These are phyloP conservation scores for Uronychia binucleata DNA, from an alignment of 73 alveolate genomes.

Conservation along the genomic window DNA sequence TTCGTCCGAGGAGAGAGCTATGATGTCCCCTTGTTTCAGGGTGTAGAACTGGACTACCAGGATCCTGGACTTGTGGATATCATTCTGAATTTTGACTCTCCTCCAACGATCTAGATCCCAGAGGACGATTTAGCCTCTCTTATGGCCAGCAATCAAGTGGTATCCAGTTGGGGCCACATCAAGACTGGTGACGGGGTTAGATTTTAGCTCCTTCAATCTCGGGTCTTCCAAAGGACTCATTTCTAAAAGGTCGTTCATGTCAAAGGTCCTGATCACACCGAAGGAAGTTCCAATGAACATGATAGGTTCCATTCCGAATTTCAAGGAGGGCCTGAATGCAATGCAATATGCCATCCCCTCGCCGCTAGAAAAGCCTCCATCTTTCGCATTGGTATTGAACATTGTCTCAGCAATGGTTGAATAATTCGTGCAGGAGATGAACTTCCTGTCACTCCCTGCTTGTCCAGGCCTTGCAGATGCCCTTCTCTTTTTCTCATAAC, in stretches of 20 bases:
- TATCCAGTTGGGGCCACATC: constrained; percentile 25
- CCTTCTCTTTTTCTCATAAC: not conserved
- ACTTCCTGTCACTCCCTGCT: constrained; percentile 6
- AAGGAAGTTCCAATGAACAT: constrained; percentile 34
- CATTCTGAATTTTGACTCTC: constrained; percentile 18
- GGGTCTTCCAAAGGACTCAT: constrained; percentile 14
- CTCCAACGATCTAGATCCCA: constrained; percentile 24
- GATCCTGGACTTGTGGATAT: constrained; percentile 17
- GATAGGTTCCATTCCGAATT: constrained; percentile 10
- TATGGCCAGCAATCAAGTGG: constrained; percentile 29
- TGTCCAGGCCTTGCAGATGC: constrained; percentile 1
- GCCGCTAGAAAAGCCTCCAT: not conserved
- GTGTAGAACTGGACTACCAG: constrained; percentile 27
- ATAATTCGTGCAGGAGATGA: constrained; percentile 1
- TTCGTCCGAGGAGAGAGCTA: constrained; percentile 23
- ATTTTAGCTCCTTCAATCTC: constrained; percentile 11
- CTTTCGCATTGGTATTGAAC: constrained; percentile 23
- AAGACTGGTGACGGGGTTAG: constrained; percentile 23
- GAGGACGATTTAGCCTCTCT: constrained; percentile 29
- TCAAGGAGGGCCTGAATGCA: not conserved
- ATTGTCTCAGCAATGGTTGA: not conserved
- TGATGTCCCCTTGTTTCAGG: constrained; percentile 7
- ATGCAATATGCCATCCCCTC: constrained; percentile 39
- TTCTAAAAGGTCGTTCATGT: constrained; percentile 26
- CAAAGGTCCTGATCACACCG: constrained; percentile 32